A percentile compares a stretch with the other conserved stretches of the same genome.
Evolutionary conservation across 169 alveolate genomes (phyloP).

Genomic region (Plasmodium yoelii): DNA sequence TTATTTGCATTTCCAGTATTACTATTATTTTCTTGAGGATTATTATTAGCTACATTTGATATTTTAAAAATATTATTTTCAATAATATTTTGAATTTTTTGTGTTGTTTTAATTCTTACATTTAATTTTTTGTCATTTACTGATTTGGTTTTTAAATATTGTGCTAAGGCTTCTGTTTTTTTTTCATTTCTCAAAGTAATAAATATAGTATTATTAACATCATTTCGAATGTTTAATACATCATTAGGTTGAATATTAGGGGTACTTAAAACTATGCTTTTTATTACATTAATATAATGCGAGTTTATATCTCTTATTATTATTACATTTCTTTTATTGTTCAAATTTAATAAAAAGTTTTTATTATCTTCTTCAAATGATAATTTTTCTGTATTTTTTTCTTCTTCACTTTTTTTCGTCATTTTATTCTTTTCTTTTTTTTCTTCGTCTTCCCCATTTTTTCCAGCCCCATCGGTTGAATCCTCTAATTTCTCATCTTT

Average conservation of each 20-base stretch:
- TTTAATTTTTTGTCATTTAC: slow-evolving; percentile 60
- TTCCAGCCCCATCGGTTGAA: neutral
- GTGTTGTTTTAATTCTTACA: slow-evolving; percentile 68
- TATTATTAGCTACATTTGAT: slow-evolving; percentile 1
- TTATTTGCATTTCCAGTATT: slow-evolving; percentile 5
- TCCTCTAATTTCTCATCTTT: neutral
- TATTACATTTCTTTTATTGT: slow-evolving; percentile 61
- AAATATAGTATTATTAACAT: slow-evolving; percentile 71
- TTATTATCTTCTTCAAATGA: slow-evolving; percentile 62
- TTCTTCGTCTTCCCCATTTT: neutral
- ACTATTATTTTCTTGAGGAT: neutral
- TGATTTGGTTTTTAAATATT: slow-evolving; percentile 64
- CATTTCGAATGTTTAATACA: slow-evolving; percentile 47
- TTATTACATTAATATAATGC: slow-evolving; percentile 47
- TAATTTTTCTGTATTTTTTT: neutral
- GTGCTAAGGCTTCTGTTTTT: slow-evolving; percentile 65
- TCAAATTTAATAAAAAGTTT: slow-evolving; percentile 54
- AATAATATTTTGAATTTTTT: slow-evolving; percentile 59
- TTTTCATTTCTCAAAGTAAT: slow-evolving; percentile 72
- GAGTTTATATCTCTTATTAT: slow-evolving; percentile 66
- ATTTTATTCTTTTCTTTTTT: neutral
- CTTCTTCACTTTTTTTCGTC: neutral
- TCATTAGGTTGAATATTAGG: slow-evolving; percentile 57
- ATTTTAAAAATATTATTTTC: slow-evolving; percentile 66
- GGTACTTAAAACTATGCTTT: slow-evolving; percentile 32